Percentiles rank a stretch among this genome's conserved stretches.
Evolutionary conservation across 2,329 filamentous ascomycete species (phyloP).

Genomic region (Sporothrix inflata): DNA sequence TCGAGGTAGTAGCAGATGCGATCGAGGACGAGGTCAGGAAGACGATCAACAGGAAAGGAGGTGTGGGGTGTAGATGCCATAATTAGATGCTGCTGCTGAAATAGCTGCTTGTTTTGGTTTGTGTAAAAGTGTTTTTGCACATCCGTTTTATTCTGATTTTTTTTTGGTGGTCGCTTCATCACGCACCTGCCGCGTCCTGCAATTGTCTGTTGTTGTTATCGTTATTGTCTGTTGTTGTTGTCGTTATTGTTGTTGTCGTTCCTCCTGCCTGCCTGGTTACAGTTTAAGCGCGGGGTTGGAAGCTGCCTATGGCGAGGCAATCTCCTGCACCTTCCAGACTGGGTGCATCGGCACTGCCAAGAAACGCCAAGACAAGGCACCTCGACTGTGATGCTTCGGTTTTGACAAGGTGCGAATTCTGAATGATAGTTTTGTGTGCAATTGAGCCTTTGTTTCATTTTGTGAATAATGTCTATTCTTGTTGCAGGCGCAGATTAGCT

Average conservation of each 20-base stretch:
- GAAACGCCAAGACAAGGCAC: neutral
- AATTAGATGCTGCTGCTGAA: neutral
- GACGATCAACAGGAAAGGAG: neutral
- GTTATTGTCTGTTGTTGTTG: neutral
- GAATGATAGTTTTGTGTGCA: too few species aligned
- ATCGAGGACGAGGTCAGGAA: neutral
- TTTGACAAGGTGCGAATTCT: too few species aligned
- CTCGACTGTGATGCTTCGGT: too few species aligned
- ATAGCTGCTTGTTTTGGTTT: too few species aligned
- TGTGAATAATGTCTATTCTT: too few species aligned
- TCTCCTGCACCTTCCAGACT: neutral
- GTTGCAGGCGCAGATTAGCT: too few species aligned
- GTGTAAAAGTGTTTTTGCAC: too few species aligned
- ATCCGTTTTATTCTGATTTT: too few species aligned
- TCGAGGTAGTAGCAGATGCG: neutral
- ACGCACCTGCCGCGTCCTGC: neutral
- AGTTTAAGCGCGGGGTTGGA: neutral
- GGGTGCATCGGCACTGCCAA: neutral
- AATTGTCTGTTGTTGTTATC: neutral
- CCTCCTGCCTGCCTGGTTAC: too few species aligned
- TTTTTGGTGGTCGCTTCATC: too few species aligned
- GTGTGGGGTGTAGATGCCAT: neutral
- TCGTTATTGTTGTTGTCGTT: neutral
- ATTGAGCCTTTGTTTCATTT: too few species aligned
- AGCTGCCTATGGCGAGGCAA: neutral